Base-by-base conservation (phyloP, 805 yeast species). In the Blastobotrys peoriensis region DNA sequence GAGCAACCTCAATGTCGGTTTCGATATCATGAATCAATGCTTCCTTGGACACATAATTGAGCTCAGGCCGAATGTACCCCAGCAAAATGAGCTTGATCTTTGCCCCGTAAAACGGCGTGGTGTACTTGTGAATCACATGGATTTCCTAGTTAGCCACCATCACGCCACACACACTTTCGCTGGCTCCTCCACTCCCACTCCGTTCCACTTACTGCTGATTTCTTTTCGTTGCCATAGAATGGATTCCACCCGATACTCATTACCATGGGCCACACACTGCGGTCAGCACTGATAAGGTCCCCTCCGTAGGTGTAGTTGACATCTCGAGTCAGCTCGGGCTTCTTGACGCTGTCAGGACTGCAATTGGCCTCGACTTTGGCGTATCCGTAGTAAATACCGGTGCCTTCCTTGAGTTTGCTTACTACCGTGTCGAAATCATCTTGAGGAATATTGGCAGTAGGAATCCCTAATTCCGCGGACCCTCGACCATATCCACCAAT, bases 241-340 rank as follows among this genome's bases (percentile, higher is more conserved):
- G 98, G 98, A 60, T 93, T 93, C 85, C 88, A 86, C 1, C 99
- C 99, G 16, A 93, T 73, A 5, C 96, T 86, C 86, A 91, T 83
- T 5, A 93, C 98, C 81, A 88, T 87, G 0, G 97, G 97, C 1
- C 71, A 72, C 16, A 66, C 64, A 5, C n/a, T 21, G 13, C 19
- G 16, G 41, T 71, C 70, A 2, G 73, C 65, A 34, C 72, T 75
- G 2, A 53, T 23, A 38, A 88, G 64, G 6, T 63, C 55, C 4
- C 61, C 51, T 0, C 96, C 96, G 56, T 75, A 78, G 46, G 78
- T 83, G 59, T 82, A 77, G 30, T 66, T 72, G 13, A 80, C 81
- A 20, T 59, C 36, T 19, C 39, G 38, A 27, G 35, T 43, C 18
- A 33, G 46, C 20, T 37, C 53, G 16, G 53, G 55, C 19, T 49